Evolutionary conservation across 1,139 yeast species (phyloP), one percentile per base, ranked within the genome.

Genomic region (Arxiozyma slooffiae): DNA sequence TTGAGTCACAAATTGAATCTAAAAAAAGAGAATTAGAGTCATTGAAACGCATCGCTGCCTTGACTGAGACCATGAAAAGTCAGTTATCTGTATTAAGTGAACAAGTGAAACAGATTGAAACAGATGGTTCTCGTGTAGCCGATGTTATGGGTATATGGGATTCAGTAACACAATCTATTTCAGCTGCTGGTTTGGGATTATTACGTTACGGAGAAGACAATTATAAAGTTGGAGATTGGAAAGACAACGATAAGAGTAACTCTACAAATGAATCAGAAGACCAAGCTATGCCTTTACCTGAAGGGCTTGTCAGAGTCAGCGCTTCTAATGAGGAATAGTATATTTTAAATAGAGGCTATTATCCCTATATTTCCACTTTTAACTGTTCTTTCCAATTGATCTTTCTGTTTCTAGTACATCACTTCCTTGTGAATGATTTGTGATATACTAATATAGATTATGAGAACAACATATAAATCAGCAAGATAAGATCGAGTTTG

Each of bases 141-240:
- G 53, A 58, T 18, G 59, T 66, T 1, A 57, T 63, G 61, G 48
- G 52, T 16, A 61, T 63, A 41, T 66, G 69, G 69, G 61, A 63
- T 44, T 59, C 65, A 1, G 60, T 66, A 8, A 53, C 60, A 24
- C 56, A 59, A 38, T 62, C 66, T 20, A 60, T 66, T 18, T 62
- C 68, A 2, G 66, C 62, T 38, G 68, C 68, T 7, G 61, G 67
- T 30, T 47, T 66, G 22, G 61, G 67, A 30, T 49, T 66, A 24
- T 50, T 64, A 23, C 65, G 64, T 43, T 66, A 64, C 48, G 55
- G 62, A 1, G 67, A 64, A 38, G 57, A 61, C 23, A 67, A 64
- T 43, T 64, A 66, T 48, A 65, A 64, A 44, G 60, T 59, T 14
- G 67, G 66, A 7, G 38, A 26, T 17, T 48, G 50, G 50, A 26